These are phyloP conservation scores for Xylaria sp. DNA, from an alignment of 2,329 filamentous ascomycete genomes.

Conservation along the genomic window DNA sequence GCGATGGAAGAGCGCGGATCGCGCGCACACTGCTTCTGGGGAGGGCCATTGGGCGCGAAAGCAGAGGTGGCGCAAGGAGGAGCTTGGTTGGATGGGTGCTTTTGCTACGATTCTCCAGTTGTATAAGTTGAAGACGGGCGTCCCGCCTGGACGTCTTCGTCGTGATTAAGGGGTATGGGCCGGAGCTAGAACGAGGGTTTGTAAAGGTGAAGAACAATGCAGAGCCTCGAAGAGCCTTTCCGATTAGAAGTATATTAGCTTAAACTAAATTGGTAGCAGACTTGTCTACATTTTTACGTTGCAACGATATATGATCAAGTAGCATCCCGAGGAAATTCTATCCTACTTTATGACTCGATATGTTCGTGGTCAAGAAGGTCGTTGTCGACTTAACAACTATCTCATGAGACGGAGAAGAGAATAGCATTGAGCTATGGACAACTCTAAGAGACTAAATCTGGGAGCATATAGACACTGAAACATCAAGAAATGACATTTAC, in stretches of 20 bases:
- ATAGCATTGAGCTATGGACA: too few relatives aligned
- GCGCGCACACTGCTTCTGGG: neutral
- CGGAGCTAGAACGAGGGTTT: neutral
- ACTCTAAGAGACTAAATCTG: too few relatives aligned
- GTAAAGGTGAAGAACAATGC: neutral
- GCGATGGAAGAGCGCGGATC: conserved; percentile 12
- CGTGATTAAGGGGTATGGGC: neutral
- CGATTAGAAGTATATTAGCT: neutral
- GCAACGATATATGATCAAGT: neutral
- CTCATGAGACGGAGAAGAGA: too few relatives aligned
- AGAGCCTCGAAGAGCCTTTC: neutral
- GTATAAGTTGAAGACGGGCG: conserved; percentile 44
- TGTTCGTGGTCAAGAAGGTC: too few relatives aligned
- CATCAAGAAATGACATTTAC: too few relatives aligned
- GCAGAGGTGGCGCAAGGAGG: conserved; percentile 54
- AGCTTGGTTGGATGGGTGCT: conserved; percentile 60
- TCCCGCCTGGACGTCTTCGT: conserved; percentile 32
- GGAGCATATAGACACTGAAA: too few relatives aligned
- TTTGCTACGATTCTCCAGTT: conserved; percentile 53
- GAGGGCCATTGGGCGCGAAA: conserved; percentile 32
- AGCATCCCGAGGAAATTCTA: neutral
- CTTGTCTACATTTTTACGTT: neutral
- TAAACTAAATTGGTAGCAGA: neutral
- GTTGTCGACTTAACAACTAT: too few relatives aligned
- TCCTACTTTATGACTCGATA: neutral